These are phyloP conservation scores for Microthyrium microscopicum DNA, from an alignment of 2,329 filamentous ascomycete species.

Conservation along the genomic window DNA sequence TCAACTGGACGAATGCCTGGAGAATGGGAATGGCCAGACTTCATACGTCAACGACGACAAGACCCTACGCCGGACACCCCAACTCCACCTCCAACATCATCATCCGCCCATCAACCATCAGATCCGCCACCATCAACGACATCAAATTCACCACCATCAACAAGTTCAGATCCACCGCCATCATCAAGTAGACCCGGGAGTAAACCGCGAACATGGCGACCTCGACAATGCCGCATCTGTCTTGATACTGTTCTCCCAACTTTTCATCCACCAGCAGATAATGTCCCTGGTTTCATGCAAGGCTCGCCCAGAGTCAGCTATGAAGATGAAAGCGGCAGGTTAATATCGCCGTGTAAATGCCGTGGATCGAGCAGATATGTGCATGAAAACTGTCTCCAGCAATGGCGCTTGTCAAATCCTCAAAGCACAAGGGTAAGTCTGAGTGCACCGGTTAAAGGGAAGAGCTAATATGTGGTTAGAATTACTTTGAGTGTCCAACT, in stretches of 20 bases:
- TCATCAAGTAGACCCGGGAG: constrained; percentile 34
- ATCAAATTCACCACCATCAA: background rate
- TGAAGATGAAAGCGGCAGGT: constrained; percentile 56
- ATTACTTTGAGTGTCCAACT: constrained; percentile 77
- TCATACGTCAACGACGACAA: constrained; percentile 19
- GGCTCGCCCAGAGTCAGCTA: constrained; percentile 46
- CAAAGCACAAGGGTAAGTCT: constrained; percentile 38
- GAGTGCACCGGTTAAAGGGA: too few species aligned
- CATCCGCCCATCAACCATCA: background rate
- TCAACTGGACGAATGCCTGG: constrained; percentile 20
- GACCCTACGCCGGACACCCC: background rate
- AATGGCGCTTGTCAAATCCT: constrained; percentile 65
- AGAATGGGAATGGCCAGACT: constrained; percentile 30
- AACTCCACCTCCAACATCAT: too few species aligned
- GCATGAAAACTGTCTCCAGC: constrained; percentile 74
- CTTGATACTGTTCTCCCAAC: constrained; percentile 53
- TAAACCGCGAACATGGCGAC: constrained; percentile 56
- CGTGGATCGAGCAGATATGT: constrained; percentile 88
- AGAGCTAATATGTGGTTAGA: too few species aligned
- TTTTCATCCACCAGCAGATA: constrained; percentile 37
- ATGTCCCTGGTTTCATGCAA: constrained; percentile 39
- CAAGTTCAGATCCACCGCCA: constrained; percentile 2
- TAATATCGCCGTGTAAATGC: constrained; percentile 84
- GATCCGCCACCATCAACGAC: background rate
- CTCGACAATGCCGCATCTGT: constrained; percentile 88